Evolutionary conservation across 352 stramenopile genomes (phyloP).

Genomic region (Phytophthora pluvialis): DNA sequence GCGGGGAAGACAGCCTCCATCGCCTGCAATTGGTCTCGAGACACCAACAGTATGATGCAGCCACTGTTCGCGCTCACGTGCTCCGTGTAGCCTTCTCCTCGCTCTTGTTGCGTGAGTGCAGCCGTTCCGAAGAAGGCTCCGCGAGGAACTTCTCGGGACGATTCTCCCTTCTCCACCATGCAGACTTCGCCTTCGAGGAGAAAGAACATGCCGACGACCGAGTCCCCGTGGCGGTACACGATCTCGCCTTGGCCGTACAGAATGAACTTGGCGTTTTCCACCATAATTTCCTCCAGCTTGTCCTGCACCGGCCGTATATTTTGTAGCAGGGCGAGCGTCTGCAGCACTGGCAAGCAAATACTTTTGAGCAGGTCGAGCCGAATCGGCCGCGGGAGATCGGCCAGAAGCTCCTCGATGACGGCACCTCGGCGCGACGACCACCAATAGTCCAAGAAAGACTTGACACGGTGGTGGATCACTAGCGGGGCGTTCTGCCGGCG

Average conservation of each 20-base stretch:
- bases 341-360: constrained; percentile 54
- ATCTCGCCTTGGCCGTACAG: constrained; percentile 66
- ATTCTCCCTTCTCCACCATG: constrained; percentile 35
- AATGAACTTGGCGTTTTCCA: constrained; percentile 59
- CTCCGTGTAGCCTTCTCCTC: constrained; percentile 55
- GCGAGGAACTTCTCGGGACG: constrained; percentile 34
- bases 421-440: constrained; percentile 67
- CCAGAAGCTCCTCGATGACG: constrained; percentile 49
- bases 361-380: constrained; percentile 50
- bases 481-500: constrained; percentile 54
- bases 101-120: constrained; percentile 47
- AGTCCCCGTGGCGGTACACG: constrained; percentile 62
- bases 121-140: constrained; percentile 61
- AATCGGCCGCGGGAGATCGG: constrained; percentile 56
- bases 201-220: constrained; percentile 64
- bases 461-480: constrained; percentile 55
- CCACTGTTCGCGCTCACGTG: constrained; percentile 60
- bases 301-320: constrained; percentile 38
- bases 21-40: constrained; percentile 48
- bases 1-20: constrained; percentile 64
- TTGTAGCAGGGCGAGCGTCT: constrained; percentile 48
- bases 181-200: constrained; percentile 61
- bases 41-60: constrained; percentile 60
- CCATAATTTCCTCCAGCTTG: constrained; percentile 51
- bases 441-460: constrained; percentile 75